Conservation (phyloP, 192 early-diverging fungal species). For the Neocallimastix lanati region DNA sequence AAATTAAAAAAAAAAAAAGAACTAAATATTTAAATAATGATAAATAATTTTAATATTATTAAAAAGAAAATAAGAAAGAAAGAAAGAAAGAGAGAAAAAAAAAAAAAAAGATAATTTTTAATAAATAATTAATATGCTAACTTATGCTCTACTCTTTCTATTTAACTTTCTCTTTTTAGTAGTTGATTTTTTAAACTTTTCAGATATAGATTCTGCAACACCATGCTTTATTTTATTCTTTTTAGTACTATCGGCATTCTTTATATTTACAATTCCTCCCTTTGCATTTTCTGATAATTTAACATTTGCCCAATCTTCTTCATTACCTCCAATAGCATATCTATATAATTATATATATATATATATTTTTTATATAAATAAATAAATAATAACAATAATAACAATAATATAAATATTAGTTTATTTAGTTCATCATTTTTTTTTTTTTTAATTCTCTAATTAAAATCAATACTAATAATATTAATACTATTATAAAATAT, state of each 20-base stretch:
- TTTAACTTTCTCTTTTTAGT: neutral
- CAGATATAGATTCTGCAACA: neutral
- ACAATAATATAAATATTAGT: too few species aligned
- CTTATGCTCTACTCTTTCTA: neutral
- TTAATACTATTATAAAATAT: too few species aligned
- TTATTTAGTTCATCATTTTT: too few species aligned
- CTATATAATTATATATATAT: conserved; percentile 6
- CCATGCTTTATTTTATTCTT: conserved; percentile 8
- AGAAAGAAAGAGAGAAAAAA: too few species aligned
- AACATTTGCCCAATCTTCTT: conserved; percentile 57
- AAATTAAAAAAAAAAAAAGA: too few species aligned
- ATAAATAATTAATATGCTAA: too few species aligned
- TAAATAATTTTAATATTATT: too few species aligned
- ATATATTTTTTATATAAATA: conserved; percentile 1
- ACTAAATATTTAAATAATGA: too few species aligned
- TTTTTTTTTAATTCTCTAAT: too few species aligned
- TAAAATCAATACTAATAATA: too few species aligned
- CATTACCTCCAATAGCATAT: conserved; percentile 47
- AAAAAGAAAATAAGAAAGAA: too few species aligned
- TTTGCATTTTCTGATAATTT: conserved; percentile 30
- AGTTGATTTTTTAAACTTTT: neutral
- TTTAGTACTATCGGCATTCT: conserved; percentile 39
- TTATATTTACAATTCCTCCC: conserved; percentile 44
- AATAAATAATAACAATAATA: conserved; percentile 5
- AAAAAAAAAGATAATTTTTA: too few species aligned